Evolutionary conservation across 306 rosid genomes (phyloP), one percentile per base, ranked within the genome.

Genomic region (Cicer arietinum): DNA sequence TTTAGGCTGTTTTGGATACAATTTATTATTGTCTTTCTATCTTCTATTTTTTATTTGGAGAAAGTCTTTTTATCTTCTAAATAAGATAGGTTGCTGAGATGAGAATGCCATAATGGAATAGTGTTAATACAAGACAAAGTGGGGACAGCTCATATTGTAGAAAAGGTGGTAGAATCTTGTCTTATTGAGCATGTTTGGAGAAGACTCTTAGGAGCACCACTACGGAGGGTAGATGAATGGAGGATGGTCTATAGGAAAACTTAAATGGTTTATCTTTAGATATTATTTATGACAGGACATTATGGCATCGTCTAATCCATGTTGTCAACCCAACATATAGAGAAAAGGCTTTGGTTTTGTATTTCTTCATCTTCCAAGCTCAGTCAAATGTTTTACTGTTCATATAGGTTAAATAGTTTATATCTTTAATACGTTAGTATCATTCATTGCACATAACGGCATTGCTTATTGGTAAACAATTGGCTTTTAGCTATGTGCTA

Each of bases 331-430:
- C n/a, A 43, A 22, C 51, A 7, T 35, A 7, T 10, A 12, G 9
- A 35, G 40, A 22, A 51, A 46, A 45, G 58, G 20, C 20, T 51
- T 52, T 52, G 59, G 69, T 46, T 35, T 52, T 52, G 59, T 17
- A 17, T 52, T 8, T 52, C 30, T 16, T 30, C 12, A 43, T 43
- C 8, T 53, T 42, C 46, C n/a, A 48, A 17, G 8, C 56, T 53
- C 57, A 7, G 20, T 20, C 65, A 41, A 64, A 48, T 64, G 35
- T 7, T 75, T 41, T 51, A 3, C 43, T 50, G 13, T 51, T 64
- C 73, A 40, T 51, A 64, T 22, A 6, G 10, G 66, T 67, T 54
- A 10, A 66, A n/a, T 54, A 13, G 18, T 35, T 18, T 53, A 71
- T 46, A 10, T 74, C 22, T 76, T 43, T 40, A 48, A 9, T 65